Evolutionary conservation across 768 basidiomycete genomes (phyloP), one percentile per base, ranked within the genome.

Genomic region (Asterophora lycoperdoides): DNA sequence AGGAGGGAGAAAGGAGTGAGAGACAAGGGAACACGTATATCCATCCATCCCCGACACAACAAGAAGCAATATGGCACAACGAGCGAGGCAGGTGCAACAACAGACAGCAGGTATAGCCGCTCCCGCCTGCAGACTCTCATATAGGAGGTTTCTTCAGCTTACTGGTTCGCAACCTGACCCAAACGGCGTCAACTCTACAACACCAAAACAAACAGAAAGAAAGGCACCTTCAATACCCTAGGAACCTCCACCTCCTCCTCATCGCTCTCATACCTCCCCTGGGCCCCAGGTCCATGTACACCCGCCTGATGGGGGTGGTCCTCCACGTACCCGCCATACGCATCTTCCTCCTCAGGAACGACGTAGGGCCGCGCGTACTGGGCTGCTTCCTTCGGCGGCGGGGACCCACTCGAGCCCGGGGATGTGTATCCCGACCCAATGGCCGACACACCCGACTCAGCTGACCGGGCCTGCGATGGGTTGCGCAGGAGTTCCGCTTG

Each of bases 271-370:
- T n/a, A 29, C 40, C 14, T 23, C 28, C 14, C 40, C 8, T 26
- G n/a, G 4, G 9, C 30, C 30, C 30, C 30, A 8, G 26, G 10
- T 1, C 2, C 23, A 11, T 28, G 13, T n/a, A 10, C 34, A 18
- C 44, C 14, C 13, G 20, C 43, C 4, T 20, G 30, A 3, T 35
- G 35, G 2, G 39, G 18, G n/a, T 47, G 55, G 4, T 62, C 62
- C 1, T 45, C 60, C 1, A 64, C 60, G 37, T 65, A 68, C n/a
- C 69, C 69, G 1, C 64, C 69, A 61, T 71, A 68, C 34, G 68
- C 66, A 40, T 55, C 64, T 20, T 64, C 57, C 33, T 58, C 62
- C 6, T 56, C 23, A 23, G 23, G 23, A 23, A 23, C 23, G 23
- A 6, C 23, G 23, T 23, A 23, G 23, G 3, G 23, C 23, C 6